phyloP scores from a whole-genome alignment of 495 filamentous ascomycete genomes.

The Terfezia boudieri region DNA sequence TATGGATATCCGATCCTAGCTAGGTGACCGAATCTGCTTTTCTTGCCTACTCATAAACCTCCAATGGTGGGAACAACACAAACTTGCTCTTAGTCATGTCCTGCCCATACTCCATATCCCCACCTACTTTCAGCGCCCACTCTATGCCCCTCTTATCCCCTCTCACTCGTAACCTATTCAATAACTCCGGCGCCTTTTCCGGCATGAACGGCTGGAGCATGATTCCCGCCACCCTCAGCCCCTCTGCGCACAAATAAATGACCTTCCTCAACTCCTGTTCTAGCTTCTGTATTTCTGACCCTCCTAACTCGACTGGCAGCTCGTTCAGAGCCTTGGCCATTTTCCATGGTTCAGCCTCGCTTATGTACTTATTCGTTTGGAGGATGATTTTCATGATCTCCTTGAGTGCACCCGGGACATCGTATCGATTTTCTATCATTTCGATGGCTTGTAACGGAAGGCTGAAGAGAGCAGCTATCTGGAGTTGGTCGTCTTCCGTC shows the following conservation, averaged over 20 bases:
- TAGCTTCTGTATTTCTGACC: conserved; percentile 26
- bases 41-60: too few relatives aligned
- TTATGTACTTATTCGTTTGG: conserved; percentile 22
- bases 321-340: conserved; percentile 16
- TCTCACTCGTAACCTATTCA: conserved; percentile 59
- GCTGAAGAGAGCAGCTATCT: not conserved
- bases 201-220: conserved; percentile 84
- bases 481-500: not conserved
- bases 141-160: conserved; percentile 32
- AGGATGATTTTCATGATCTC: conserved; percentile 40
- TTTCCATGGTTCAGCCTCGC: not conserved
- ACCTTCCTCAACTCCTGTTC: conserved; percentile 19
- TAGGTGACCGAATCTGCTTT: too few relatives aligned
- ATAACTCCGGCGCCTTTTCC: conserved; percentile 43
- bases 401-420: conserved; percentile 36
- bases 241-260: conserved; percentile 52
- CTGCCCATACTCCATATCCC: conserved; percentile 42
- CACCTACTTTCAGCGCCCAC: conserved; percentile 28
- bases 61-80: too few relatives aligned
- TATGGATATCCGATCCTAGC: too few relatives aligned
- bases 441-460: not conserved
- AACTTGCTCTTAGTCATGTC: too few relatives aligned
- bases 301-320: conserved; percentile 29
- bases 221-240: conserved; percentile 60
- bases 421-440: too few relatives aligned